Percentiles rank a stretch among this genome's conserved stretches.
These are phyloP conservation scores for Teunomyces barrocoloradensis DNA, from an alignment of 805 yeast genomes.

Conservation along the genomic window DNA sequence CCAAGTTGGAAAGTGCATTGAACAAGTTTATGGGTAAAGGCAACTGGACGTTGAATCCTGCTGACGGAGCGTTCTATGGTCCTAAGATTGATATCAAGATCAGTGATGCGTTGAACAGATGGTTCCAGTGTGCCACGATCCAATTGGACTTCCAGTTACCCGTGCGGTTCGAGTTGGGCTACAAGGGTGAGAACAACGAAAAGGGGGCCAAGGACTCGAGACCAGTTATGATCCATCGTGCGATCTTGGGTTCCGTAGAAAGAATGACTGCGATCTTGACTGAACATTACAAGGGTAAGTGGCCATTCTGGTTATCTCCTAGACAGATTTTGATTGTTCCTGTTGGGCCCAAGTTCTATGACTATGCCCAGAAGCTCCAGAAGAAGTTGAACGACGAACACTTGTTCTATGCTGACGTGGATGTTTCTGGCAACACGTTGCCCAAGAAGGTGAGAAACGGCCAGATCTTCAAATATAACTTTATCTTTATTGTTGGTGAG, in stretches of 20 bases:
- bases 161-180: slow-evolving; percentile 85
- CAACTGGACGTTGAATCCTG: slow-evolving; percentile 91
- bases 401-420: slow-evolving; percentile 91
- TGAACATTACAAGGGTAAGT: slow-evolving; percentile 97
- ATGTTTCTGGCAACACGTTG: slow-evolving; percentile 90
- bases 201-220: slow-evolving; percentile 59
- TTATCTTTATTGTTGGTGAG: slow-evolving; percentile 95
- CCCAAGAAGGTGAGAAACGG: slow-evolving; percentile 98
- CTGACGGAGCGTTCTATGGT: slow-evolving; percentile 96
- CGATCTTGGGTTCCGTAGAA: slow-evolving; percentile 96
- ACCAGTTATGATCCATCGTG: slow-evolving; percentile 99
- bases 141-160: slow-evolving; percentile 99
- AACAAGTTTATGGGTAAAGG: slow-evolving; percentile 75
- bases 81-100: slow-evolving; percentile 96
- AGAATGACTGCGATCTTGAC: slow-evolving; percentile 98
- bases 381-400: slow-evolving; percentile 59
- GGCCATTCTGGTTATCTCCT: slow-evolving; percentile 99
- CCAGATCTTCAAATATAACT: slow-evolving; percentile 91
- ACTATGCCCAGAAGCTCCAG: slow-evolving; percentile 82
- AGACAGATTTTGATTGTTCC: slow-evolving; percentile 96
- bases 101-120: slow-evolving; percentile 89
- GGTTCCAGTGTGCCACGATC: slow-evolving; percentile 99
- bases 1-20: slow-evolving; percentile 76
- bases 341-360: slow-evolving; percentile 90
- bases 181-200: slow-evolving; percentile 62